A percentile compares a stretch with the other conserved stretches of the same genome.
These are phyloP conservation scores for Arbutus unedo DNA, from an alignment of 148 eudicot genomes.

Conservation along the genomic window DNA sequence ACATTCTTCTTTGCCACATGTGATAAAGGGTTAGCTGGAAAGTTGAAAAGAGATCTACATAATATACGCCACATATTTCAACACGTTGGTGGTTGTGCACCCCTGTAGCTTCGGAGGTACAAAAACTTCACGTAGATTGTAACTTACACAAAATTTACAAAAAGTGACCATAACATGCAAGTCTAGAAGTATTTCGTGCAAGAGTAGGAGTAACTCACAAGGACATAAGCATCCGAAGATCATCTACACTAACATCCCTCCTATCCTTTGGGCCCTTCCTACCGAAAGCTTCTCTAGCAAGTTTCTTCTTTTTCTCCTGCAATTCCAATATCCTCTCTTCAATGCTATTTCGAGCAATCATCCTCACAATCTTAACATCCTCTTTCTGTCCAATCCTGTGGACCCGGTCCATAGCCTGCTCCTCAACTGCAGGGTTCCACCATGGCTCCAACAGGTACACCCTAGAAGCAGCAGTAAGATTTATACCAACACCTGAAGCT, in stretches of 20 bases:
- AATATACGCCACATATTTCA: background rate
- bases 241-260: slow-evolving; percentile 61
- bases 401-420: slow-evolving; percentile 97
- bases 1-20: background rate
- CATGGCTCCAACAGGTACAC: slow-evolving; percentile 90
- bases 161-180: background rate
- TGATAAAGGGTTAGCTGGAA: background rate
- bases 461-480: slow-evolving; percentile 74
- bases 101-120: background rate
- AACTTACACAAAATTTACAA: background rate
- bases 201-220: slow-evolving; percentile 32
- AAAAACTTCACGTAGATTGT: background rate
- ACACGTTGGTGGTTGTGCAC: background rate
- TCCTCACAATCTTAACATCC: slow-evolving; percentile 74
- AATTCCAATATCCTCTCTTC: slow-evolving; percentile 82
- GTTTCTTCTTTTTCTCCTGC: slow-evolving; percentile 76
- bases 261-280: slow-evolving; percentile 54
- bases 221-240: slow-evolving; percentile 72
- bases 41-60: background rate
- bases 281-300: slow-evolving; percentile 71
- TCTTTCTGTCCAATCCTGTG: slow-evolving; percentile 86
- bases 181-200: background rate
- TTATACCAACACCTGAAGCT: slow-evolving; percentile 83
- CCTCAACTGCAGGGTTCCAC: slow-evolving; percentile 99
- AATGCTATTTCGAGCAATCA: slow-evolving; percentile 78